Percentiles rank a stretch among this genome's conserved stretches.
phyloP scores from a whole-genome alignment of 257 asterid genomes.

The Solanum arcanum region DNA sequence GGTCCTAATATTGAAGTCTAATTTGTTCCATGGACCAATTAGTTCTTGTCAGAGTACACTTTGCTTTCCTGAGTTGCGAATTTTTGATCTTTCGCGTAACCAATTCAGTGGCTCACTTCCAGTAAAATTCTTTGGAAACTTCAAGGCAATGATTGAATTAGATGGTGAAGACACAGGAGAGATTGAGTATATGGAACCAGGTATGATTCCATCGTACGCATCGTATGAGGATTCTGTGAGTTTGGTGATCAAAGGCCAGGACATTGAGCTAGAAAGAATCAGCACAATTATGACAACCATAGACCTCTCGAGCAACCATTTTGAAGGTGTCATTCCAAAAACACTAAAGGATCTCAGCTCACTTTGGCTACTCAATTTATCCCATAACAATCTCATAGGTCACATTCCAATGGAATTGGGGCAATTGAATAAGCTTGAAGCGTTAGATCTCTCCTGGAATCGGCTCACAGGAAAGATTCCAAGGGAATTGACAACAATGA shows the following conservation, averaged over 20 bases:
- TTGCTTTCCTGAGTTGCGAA: too few species aligned
- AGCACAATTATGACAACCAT: too few species aligned
- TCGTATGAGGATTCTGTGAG: background rate
- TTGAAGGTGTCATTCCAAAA: background rate
- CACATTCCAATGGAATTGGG: background rate
- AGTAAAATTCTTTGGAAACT: background rate
- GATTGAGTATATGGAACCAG: background rate
- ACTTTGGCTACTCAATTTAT: background rate
- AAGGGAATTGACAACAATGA: background rate
- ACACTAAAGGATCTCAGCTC: background rate
- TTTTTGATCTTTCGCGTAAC: too few species aligned
- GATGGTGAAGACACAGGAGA: too few species aligned
- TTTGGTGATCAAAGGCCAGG: background rate
- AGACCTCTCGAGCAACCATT: too few species aligned
- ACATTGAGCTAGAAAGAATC: background rate
- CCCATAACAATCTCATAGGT: background rate
- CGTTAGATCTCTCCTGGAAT: too few species aligned
- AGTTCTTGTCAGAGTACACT: too few species aligned
- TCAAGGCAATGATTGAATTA: background rate
- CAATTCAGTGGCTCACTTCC: background rate
- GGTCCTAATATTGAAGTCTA: background rate
- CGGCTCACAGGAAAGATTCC: too few species aligned
- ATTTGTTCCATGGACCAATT: background rate
- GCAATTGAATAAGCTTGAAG: too few species aligned
- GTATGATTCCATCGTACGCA: rapidly evolving